Evolutionary conservation across 2,329 filamentous ascomycete species (phyloP).

Genomic region (Epichloe sylvatica): DNA sequence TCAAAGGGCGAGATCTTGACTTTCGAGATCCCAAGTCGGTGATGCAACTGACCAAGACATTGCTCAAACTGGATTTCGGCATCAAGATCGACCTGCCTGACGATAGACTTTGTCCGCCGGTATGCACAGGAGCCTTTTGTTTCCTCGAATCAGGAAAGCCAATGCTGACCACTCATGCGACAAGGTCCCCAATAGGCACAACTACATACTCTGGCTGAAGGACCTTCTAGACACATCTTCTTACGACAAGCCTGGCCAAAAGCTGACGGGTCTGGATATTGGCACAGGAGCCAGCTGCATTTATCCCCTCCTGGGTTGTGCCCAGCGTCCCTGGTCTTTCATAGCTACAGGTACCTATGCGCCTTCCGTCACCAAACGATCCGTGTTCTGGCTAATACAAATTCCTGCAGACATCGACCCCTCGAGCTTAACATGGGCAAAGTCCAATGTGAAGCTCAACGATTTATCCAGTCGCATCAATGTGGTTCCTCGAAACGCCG

Average conservation of each 20-base stretch:
- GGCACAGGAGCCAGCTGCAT: conserved; percentile 87
- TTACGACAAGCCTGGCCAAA: conserved; percentile 32
- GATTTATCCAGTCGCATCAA: conserved; percentile 48
- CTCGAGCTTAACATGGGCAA: conserved; percentile 52
- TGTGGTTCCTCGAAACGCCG: conserved; percentile 39
- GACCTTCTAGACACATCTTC: conserved; percentile 59
- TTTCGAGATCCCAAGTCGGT: conserved; percentile 68
- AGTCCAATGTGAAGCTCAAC: conserved; percentile 54
- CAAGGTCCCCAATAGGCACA: conserved; percentile 54
- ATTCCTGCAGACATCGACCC: conserved; percentile 52
- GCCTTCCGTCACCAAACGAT: background rate
- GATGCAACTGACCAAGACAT: conserved; percentile 65
- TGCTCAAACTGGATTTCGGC: conserved; percentile 63
- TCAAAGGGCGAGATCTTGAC: conserved; percentile 45
- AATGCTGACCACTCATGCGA: background rate
- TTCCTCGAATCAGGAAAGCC: background rate
- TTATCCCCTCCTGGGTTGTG: conserved; percentile 70
- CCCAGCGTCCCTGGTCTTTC: conserved; percentile 60
- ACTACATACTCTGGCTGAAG: conserved; percentile 85
- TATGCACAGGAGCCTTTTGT: conserved; percentile 23
- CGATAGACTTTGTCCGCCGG: conserved; percentile 75
- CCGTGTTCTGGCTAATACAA: background rate
- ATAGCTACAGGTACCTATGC: conserved; percentile 41
- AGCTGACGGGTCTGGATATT: conserved; percentile 62
- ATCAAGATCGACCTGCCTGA: conserved; percentile 56